These are phyloP conservation scores for Prunus padus DNA, from an alignment of 306 rosid species.

Conservation along the genomic window DNA sequence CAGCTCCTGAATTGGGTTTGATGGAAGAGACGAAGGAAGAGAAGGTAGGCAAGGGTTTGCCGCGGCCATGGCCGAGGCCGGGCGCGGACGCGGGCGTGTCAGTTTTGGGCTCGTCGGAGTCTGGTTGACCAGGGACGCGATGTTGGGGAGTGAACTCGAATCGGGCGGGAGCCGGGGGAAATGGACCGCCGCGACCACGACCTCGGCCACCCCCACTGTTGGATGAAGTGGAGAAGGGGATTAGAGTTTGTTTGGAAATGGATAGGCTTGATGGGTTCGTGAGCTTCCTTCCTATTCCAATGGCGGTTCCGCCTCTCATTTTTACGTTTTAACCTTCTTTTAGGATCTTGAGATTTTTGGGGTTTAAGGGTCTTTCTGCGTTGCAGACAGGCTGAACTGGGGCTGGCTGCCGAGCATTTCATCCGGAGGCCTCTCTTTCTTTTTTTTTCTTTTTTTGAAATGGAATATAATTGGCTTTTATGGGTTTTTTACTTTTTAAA, in stretches of 20 bases:
- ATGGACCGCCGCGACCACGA: conserved; percentile 33
- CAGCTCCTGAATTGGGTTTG: conserved; percentile 36
- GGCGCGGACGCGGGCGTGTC: neutral
- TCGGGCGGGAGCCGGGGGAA: conserved; percentile 16
- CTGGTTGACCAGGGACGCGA: conserved; percentile 5
- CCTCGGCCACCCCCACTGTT: conserved; percentile 44
- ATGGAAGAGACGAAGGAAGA: conserved; percentile 49
- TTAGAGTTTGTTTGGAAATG: conserved; percentile 48
- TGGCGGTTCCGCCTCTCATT: conserved; percentile 58
- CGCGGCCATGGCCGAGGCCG: conserved; percentile 64
- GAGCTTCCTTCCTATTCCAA: conserved; percentile 60
- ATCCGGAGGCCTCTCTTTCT: neutral
- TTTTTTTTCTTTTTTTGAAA: neutral
- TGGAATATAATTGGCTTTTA: neutral
- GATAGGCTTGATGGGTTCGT: conserved; percentile 31
- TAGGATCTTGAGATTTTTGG: neutral
- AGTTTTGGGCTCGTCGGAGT: neutral
- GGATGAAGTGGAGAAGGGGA: conserved; percentile 61
- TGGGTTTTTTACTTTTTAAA: neutral
- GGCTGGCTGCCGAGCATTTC: neutral
- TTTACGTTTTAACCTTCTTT: neutral
- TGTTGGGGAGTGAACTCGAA: neutral
- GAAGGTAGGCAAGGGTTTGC: conserved; percentile 47
- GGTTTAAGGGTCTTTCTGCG: conserved; percentile 12
- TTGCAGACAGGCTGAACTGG: neutral